Base-by-base conservation (phyloP, 2,329 filamentous ascomycete genomes). In the Colletotrichum graminicola region DNA sequence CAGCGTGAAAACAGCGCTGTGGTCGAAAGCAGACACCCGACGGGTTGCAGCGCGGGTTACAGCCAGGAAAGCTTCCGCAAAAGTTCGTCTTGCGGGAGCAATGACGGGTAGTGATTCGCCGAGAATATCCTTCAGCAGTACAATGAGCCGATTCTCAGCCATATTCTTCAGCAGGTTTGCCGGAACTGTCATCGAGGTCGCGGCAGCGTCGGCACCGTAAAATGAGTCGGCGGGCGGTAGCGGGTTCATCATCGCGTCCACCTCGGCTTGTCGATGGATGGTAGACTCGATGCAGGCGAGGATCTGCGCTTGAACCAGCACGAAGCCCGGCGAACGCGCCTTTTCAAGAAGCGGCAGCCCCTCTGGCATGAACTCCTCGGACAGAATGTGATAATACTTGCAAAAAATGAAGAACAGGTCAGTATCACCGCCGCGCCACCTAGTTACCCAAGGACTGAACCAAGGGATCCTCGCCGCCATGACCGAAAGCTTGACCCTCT, bases 391-490 rank as follows among this genome's bases (percentile, higher is more conserved):
- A 76, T 93, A 97, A 78, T 96, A 92, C 81, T 97, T 97, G 82
- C 91, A 90, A 77, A 98, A 98, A 55, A 97, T 92, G 82, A 95
- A 97, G 78, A 97, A 94, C 43, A 98, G 84, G 77, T 97, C 95
- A 5, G 93, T 97, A 76, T 97, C 94, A 2, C 91, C 90, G 18
- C 95, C 95, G 73, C 90, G 92, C 95, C 95, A 98, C 72, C 94
- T 90, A 49, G 92, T 89, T 10, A 93, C 85, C 95, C 95, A 98
- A 0, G 91, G 90, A 1, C 94, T 93, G 76, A 92, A 90, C 94
- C 95, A 98, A 54, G 91, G 85, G n/a, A 97, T 91, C 74, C 91
- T 90, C 39, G 90, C 87, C 6, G 92, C 89, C 39, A 91, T 88
- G 49, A 94, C 79, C 1, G 94, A 92, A 64, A 92, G 84, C 72